phyloP scores from a whole-genome alignment of 2,329 filamentous ascomycete species.

The Rhinocladiella similis region DNA sequence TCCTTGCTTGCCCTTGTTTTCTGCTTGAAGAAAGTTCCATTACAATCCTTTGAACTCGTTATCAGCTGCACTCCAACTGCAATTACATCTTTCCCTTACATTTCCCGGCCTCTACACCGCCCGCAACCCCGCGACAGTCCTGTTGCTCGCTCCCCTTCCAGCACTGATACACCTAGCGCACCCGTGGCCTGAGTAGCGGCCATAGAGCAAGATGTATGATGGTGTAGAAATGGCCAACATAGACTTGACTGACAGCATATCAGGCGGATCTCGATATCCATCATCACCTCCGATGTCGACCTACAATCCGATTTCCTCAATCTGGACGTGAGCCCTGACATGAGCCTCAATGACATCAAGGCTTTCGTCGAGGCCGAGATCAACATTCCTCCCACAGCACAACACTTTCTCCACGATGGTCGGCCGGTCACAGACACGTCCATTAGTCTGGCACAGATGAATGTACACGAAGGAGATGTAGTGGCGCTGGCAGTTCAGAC shows the following conservation, averaged over 20 bases:
- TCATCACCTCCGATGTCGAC: constrained; percentile 70
- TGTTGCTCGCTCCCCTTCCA: not conserved
- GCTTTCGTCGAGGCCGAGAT: constrained; percentile 85
- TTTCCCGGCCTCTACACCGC: too few species aligned
- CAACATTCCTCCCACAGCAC: constrained; percentile 67
- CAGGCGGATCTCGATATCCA: constrained; percentile 86
- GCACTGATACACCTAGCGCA: not conserved
- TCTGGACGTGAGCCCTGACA: constrained; percentile 78
- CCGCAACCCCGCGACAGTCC: not conserved
- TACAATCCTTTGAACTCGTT: not conserved
- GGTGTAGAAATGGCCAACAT: not conserved
- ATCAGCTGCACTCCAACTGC: too few species aligned
- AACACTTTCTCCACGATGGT: constrained; percentile 90
- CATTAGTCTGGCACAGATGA: constrained; percentile 78
- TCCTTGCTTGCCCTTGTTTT: too few species aligned
- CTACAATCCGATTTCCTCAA: constrained; percentile 73
- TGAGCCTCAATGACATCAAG: constrained; percentile 82
- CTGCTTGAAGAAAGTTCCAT: not conserved
- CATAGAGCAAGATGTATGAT: not conserved
- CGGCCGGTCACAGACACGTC: constrained; percentile 72
- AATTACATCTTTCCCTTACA: too few species aligned
- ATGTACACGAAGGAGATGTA: constrained; percentile 88
- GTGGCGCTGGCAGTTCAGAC: constrained; percentile 73
- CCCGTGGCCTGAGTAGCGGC: not conserved
- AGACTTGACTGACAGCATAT: constrained; percentile 14